Percentiles rank a stretch among this genome's conserved stretches.
phyloP scores from a whole-genome alignment of 192 early-diverging fungal species.

The Umbelopsis isabellina region DNA sequence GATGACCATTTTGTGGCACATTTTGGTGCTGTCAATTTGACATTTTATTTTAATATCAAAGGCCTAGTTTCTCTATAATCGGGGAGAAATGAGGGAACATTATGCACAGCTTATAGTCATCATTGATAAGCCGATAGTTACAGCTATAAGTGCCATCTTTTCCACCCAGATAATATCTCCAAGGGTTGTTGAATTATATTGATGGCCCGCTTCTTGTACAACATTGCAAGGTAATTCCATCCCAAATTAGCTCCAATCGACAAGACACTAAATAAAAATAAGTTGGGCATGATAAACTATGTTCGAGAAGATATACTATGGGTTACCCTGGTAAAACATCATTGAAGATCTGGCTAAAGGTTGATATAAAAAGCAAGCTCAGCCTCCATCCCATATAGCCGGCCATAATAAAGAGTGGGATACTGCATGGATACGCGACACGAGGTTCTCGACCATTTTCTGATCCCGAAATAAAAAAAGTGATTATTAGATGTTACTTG shows the following conservation, averaged over 20 bases:
- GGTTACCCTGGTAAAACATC: too few species aligned
- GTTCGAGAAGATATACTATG: too few species aligned
- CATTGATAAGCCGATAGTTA: too few species aligned
- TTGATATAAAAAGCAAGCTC: too few species aligned
- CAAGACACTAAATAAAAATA: conserved; percentile 5
- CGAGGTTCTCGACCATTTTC: conserved; percentile 23
- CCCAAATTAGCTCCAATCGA: conserved; percentile 13
- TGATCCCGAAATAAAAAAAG: conserved; percentile 16
- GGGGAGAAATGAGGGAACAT: too few species aligned
- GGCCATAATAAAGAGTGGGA: too few species aligned
- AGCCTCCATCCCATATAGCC: too few species aligned
- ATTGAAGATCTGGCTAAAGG: too few species aligned
- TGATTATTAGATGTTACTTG: background rate
- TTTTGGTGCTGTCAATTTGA: background rate
- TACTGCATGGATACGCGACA: background rate
- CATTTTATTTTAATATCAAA: background rate
- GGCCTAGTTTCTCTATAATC: too few species aligned
- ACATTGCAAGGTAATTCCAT: conserved; percentile 21
- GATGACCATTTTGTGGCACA: background rate
- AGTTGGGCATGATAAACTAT: background rate
- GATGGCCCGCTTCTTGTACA: conserved; percentile 17
- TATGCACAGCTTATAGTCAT: too few species aligned
- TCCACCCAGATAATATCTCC: background rate
- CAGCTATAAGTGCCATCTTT: too few species aligned
- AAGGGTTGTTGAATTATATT: background rate